phyloP scores from a whole-genome alignment of 345 rosid genomes.

The Populus deltoides region DNA sequence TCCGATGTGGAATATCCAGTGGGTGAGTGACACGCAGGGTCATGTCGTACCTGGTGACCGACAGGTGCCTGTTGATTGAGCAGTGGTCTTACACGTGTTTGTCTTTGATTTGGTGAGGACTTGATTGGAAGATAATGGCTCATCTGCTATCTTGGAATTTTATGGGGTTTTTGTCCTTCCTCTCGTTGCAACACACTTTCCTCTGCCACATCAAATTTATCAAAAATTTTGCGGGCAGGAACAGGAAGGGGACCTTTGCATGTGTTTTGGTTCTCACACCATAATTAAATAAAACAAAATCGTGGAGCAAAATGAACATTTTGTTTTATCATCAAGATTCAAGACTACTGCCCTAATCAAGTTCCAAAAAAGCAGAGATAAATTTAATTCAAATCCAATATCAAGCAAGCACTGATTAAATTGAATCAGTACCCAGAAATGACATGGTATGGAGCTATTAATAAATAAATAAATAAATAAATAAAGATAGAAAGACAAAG shows the following conservation, averaged over 20 bases:
- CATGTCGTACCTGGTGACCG: background rate
- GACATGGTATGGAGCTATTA: background rate
- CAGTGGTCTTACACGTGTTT: slow-evolving; percentile 10
- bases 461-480: too few species aligned
- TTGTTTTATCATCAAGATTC: background rate
- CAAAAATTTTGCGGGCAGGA: background rate
- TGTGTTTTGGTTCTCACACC: background rate
- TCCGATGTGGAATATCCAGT: slow-evolving; percentile 15
- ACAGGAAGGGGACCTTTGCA: background rate
- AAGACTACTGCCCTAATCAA: too few species aligned
- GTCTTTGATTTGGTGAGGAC: background rate
- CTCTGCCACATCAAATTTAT: background rate
- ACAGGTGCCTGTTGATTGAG: background rate
- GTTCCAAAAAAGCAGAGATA: too few species aligned
- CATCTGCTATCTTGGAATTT: slow-evolving; percentile 4
- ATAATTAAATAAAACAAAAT: too few species aligned
- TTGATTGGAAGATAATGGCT: background rate
- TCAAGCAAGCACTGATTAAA: background rate
- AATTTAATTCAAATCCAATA: background rate
- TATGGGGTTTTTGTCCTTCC: slow-evolving; percentile 22
- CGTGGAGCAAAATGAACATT: background rate
- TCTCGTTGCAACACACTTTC: background rate
- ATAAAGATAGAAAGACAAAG: background rate
- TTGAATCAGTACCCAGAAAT: background rate
- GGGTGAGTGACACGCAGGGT: background rate